Percentiles rank a stretch among this genome's conserved stretches.
These are phyloP conservation scores for Pezicula radicicola DNA, from an alignment of 2,329 filamentous ascomycete species.

Conservation along the genomic window DNA sequence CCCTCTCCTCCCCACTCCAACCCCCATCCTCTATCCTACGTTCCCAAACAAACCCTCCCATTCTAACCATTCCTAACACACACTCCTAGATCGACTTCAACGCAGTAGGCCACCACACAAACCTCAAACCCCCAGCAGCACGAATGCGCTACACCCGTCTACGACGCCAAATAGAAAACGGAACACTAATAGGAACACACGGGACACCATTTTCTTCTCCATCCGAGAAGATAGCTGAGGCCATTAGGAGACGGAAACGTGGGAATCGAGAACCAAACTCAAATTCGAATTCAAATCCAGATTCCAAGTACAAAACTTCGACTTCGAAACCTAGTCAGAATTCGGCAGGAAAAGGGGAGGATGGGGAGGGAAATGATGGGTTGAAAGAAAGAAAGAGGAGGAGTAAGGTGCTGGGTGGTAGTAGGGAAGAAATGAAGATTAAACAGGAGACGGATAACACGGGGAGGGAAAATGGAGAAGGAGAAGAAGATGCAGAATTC, in stretches of 20 bases:
- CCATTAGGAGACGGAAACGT: not conserved
- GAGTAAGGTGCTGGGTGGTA: not conserved
- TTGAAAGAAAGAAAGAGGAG: not conserved
- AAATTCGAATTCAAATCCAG: not conserved
- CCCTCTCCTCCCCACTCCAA: not conserved
- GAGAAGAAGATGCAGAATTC: not conserved
- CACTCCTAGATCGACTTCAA: constrained; percentile 35
- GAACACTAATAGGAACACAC: constrained; percentile 21
- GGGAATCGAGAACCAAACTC: not conserved
- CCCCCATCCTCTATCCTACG: not conserved
- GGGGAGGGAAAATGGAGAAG: not conserved
- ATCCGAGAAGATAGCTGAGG: constrained; percentile 3
- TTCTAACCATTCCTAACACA: not conserved
- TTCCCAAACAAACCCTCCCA: not conserved
- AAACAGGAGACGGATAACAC: not conserved
- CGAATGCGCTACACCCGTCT: constrained; percentile 36
- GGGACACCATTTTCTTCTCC: constrained; percentile 14
- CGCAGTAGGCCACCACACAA: constrained; percentile 29
- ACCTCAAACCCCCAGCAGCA: constrained; percentile 34
- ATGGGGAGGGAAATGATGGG: constrained; percentile 2
- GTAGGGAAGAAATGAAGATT: no score
- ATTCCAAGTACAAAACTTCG: no score
- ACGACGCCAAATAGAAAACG: constrained; percentile 26
- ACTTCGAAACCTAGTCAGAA: not conserved
- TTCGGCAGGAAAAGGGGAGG: not conserved